Conservation (phyloP, 805 yeast species). For the Starmerella bacillaris region DNA sequence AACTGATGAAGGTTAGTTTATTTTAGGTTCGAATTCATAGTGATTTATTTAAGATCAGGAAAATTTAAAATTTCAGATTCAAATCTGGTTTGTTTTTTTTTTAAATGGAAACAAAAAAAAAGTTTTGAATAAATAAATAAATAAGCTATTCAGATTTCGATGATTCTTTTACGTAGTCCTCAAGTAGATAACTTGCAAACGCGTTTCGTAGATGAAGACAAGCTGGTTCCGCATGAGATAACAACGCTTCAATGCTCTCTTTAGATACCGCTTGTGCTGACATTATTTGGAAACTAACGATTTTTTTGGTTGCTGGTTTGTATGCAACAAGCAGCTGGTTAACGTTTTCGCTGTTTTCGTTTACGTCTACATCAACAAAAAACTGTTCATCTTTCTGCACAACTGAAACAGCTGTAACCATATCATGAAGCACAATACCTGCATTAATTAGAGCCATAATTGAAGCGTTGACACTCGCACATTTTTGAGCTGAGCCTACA, state of each 20-base stretch:
- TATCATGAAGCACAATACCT: conserved; percentile 59
- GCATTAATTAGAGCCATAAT: conserved; percentile 70
- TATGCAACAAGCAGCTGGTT: conserved; percentile 16
- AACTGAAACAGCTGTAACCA: conserved; percentile 36
- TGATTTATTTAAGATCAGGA: too few relatives aligned
- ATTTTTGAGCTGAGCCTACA: conserved; percentile 23
- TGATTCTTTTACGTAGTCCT: conserved; percentile 13
- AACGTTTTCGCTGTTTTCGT: conserved; percentile 1
- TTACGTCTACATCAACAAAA: conserved; percentile 12
- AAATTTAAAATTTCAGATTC: too few relatives aligned
- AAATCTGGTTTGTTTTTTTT: too few relatives aligned
- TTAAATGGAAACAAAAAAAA: too few relatives aligned
- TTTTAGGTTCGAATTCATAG: too few relatives aligned
- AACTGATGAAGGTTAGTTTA: too few relatives aligned
- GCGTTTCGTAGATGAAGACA: conserved; percentile 13
- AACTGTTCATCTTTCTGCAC: conserved; percentile 4
- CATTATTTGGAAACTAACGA: conserved; percentile 15
- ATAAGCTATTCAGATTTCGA: background rate
- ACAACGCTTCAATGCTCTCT: conserved; percentile 8
- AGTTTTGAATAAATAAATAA: too few relatives aligned
- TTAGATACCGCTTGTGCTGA: conserved; percentile 8
- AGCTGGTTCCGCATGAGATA: conserved; percentile 12
- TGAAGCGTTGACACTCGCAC: conserved; percentile 43
- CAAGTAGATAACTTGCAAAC: conserved; percentile 15
- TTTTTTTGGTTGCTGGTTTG: conserved; percentile 9